These are phyloP conservation scores for Coemansia sp. DNA, from an alignment of 192 early-diverging fungal species.

Conservation along the genomic window DNA sequence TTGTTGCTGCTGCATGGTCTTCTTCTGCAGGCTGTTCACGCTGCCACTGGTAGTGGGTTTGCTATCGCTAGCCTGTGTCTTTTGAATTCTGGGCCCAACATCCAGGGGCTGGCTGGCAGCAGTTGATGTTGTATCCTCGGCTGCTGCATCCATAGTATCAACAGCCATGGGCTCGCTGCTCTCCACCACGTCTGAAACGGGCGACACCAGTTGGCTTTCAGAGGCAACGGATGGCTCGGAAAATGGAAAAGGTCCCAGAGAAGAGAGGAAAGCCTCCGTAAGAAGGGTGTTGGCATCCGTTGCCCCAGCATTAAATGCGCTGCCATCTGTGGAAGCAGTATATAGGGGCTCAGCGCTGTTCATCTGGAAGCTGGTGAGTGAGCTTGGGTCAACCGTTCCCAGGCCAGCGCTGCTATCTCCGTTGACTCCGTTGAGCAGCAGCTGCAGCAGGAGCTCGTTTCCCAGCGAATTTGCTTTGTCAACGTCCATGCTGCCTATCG, in stretches of 20 bases:
- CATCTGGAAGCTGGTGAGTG: constrained; percentile 18
- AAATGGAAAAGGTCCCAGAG: constrained; percentile 17
- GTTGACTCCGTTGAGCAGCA: constrained; percentile 29
- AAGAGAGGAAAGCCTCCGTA: constrained; percentile 23
- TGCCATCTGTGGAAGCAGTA: neutral
- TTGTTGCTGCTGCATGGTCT: constrained; percentile 39
- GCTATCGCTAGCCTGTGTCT: neutral
- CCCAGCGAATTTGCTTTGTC: constrained; percentile 1
- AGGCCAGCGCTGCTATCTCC: neutral
- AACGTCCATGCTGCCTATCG: constrained; percentile 1
- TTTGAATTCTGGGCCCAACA: neutral
- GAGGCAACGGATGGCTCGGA: neutral
- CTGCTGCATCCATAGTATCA: constrained; percentile 10
- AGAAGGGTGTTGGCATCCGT: constrained; percentile 19
- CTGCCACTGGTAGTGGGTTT: neutral
- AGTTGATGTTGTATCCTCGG: neutral
- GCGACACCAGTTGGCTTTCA: constrained; percentile 1
- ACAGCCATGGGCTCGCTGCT: constrained; percentile 24
- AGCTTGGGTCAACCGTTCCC: constrained; percentile 37
- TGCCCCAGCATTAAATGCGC: neutral
- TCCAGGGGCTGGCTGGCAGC: neutral
- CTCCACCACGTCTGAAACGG: constrained; percentile 7
- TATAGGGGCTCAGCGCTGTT: neutral
- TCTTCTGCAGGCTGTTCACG: constrained; percentile 2
- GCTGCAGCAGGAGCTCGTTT: constrained; percentile 41